Conservation (phyloP, 768 basidiomycete species). For the Rhodotorula graminis region DNA sequence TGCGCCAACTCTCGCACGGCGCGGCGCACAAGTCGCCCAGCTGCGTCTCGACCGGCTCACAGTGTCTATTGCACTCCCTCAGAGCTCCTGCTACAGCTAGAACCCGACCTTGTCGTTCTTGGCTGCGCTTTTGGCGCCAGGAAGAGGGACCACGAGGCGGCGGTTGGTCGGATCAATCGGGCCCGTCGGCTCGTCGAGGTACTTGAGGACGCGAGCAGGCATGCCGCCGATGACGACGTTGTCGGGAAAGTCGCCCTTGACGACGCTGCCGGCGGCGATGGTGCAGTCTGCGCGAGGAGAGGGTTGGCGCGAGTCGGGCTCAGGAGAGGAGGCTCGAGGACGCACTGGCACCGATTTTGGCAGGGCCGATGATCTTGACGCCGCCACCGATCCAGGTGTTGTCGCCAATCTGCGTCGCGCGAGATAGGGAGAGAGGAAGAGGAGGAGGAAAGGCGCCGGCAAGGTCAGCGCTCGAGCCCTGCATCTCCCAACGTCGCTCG, state of each 20-base stretch:
- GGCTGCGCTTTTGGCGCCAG: no score
- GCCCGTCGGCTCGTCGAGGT: constrained; percentile 6
- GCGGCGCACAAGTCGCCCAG: no score
- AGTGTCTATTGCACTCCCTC: no score
- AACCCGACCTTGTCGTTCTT: no score
- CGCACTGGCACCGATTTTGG: constrained; percentile 27
- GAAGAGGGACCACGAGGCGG: background rate
- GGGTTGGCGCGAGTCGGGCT: background rate
- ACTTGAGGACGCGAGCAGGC: constrained; percentile 34
- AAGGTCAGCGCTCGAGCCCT: no score
- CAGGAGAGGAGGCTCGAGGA: no score
- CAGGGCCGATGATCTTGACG: constrained; percentile 28
- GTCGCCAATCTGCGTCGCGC: background rate
- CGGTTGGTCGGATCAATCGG: constrained; percentile 1
- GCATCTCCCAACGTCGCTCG: no score
- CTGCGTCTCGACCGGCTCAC: no score
- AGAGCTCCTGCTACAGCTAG: no score
- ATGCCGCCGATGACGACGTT: constrained; percentile 37
- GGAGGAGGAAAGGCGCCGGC: no score
- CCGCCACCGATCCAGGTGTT: constrained; percentile 31
- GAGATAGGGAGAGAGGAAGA: no score
- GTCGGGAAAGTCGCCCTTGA: constrained; percentile 33
- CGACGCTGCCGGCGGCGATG: constrained; percentile 32
- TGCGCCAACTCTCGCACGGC: no score
- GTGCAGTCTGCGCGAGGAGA: constrained; percentile 11